These are phyloP conservation scores for Pelargonium nanum DNA, from an alignment of 345 rosid genomes.

Conservation along the genomic window DNA sequence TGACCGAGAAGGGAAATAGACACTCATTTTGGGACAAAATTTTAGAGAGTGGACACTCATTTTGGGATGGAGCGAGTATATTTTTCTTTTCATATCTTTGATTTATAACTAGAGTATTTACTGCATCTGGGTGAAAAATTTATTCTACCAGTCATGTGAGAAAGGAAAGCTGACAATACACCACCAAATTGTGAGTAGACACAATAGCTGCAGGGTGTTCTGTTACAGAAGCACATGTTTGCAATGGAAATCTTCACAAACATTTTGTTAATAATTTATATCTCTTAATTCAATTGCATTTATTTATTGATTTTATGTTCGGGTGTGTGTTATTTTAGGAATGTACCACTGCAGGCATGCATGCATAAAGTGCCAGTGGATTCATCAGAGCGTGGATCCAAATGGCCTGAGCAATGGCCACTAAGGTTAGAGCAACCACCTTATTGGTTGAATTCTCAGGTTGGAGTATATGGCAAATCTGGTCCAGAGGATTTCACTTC, in stretches of 20 bases:
- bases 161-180: too few species aligned
- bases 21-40: too few species aligned
- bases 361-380: slow-evolving; percentile 61
- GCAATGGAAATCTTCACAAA: background rate
- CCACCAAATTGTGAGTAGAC: too few species aligned
- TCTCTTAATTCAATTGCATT: background rate
- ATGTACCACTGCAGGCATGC: slow-evolving; percentile 68
- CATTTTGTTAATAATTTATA: too few species aligned
- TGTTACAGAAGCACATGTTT: background rate
- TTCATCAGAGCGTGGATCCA: slow-evolving; percentile 46
- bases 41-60: too few species aligned
- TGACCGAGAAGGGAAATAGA: too few species aligned
- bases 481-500: slow-evolving; percentile 52
- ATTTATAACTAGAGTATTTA: background rate
- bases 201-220: background rate
- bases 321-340: slow-evolving; percentile 31
- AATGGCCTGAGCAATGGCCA: slow-evolving; percentile 73
- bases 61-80: too few species aligned
- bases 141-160: background rate
- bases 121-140: background rate
- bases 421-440: slow-evolving; percentile 51
- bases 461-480: slow-evolving; percentile 60
- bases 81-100: background rate
- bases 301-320: background rate
- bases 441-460: slow-evolving; percentile 55